These are phyloP conservation scores for Apiospora malaysiana DNA, from an alignment of 2,329 filamentous ascomycete species.

Conservation along the genomic window DNA sequence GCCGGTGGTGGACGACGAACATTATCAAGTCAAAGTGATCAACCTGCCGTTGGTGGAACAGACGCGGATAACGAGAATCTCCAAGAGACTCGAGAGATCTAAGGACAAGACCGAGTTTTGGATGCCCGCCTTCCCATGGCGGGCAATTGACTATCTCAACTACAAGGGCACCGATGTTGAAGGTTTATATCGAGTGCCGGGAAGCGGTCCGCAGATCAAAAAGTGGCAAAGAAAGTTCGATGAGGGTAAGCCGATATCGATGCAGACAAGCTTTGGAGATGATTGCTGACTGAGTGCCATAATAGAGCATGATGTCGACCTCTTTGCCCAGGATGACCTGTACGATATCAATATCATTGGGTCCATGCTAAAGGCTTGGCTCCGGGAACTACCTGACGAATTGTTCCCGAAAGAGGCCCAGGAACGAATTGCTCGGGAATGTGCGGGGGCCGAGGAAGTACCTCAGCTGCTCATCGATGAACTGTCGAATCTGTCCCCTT, in stretches of 20 bases:
- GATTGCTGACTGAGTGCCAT: constrained; percentile 29
- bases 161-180: constrained; percentile 94
- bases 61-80: constrained; percentile 88
- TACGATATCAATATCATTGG: constrained; percentile 97
- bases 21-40: constrained; percentile 84
- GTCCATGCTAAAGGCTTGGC: constrained; percentile 95
- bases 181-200: constrained; percentile 89
- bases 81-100: constrained; percentile 84
- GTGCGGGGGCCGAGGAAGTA: constrained; percentile 77
- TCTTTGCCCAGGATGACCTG: constrained; percentile 85
- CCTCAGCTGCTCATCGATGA: constrained; percentile 89
- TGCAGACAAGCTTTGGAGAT: background rate
- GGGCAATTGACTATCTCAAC: constrained; percentile 95
- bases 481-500: constrained; percentile 90
- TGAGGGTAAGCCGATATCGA: constrained; percentile 60
- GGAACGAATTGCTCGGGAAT: constrained; percentile 79
- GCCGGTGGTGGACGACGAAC: constrained; percentile 74
- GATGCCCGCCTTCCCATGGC: constrained; percentile 96
- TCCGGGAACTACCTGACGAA: constrained; percentile 92
- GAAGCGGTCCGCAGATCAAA: constrained; percentile 88
- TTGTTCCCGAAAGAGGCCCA: constrained; percentile 87
- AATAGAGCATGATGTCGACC: constrained; percentile 82
- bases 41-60: constrained; percentile 87
- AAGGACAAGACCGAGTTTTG: constrained; percentile 97
- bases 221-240: constrained; percentile 94